Evolutionary conservation across 1,284 basidiomycete species (phyloP).

Genomic region (Peniophora sp.): DNA sequence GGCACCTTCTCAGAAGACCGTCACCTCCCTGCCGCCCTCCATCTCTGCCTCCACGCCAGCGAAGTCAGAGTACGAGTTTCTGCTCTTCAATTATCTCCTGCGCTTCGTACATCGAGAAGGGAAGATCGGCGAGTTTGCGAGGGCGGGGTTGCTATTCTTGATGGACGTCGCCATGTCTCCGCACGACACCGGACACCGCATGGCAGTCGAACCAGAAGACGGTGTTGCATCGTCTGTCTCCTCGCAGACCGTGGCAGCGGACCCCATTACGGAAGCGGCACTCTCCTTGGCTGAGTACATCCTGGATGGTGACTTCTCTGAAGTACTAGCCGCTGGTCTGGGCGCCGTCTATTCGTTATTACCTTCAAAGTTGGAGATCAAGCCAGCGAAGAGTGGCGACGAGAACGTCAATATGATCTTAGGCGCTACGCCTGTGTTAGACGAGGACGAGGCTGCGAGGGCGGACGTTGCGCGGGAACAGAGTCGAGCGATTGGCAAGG

Average conservation of each 20-base stretch:
- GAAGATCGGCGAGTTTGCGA: slow-evolving; percentile 87
- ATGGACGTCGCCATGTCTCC: slow-evolving; percentile 92
- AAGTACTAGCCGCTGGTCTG: slow-evolving; percentile 90
- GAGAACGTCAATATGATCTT: slow-evolving; percentile 52
- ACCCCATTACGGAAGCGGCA: slow-evolving; percentile 76
- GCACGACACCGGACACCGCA: slow-evolving; percentile 37
- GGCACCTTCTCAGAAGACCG: slow-evolving; percentile 49
- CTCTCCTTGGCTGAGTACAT: slow-evolving; percentile 89
- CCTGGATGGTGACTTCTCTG: slow-evolving; percentile 92
- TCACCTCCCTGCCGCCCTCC: slow-evolving; percentile 40
- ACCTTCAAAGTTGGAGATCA: slow-evolving; percentile 78
- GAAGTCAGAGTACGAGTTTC: slow-evolving; percentile 79
- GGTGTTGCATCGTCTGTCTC: slow-evolving; percentile 17
- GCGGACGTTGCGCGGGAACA: slow-evolving; percentile 48
- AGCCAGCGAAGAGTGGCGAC: slow-evolving; percentile 27
- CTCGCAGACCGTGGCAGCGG: slow-evolving; percentile 26
- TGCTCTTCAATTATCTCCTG: slow-evolving; percentile 91
- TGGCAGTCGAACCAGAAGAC: slow-evolving; percentile 23
- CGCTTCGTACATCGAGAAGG: slow-evolving; percentile 95
- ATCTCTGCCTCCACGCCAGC: slow-evolving; percentile 47
- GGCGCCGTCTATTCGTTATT: slow-evolving; percentile 91
- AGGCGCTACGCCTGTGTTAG: slow-evolving; percentile 44
- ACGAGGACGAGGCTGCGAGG: slow-evolving; percentile 46
- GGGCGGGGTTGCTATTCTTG: slow-evolving; percentile 85
- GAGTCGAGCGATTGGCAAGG: slow-evolving; percentile 47